phyloP scores from a whole-genome alignment of 106 monocot species.

The Triglochin maritima region DNA sequence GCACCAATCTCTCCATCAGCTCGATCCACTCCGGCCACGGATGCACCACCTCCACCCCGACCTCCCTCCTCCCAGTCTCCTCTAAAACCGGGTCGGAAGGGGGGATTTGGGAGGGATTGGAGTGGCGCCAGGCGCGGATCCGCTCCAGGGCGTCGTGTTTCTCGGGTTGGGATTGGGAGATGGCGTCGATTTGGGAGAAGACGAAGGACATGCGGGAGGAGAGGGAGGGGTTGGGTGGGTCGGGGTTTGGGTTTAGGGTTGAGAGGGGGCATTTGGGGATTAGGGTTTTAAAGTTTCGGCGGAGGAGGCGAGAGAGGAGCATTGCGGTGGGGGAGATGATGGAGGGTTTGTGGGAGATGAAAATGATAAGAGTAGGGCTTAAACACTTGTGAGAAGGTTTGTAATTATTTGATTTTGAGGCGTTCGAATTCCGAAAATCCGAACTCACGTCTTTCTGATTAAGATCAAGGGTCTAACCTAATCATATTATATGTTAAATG shows the following conservation, averaged over 20 bases:
- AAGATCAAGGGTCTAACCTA: no score
- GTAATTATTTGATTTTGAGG: no score
- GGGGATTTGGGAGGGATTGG: constrained; percentile 1
- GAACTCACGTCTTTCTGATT: no score
- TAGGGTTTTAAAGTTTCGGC: background rate
- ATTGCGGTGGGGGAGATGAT: background rate
- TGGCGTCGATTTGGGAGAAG: constrained; percentile 88
- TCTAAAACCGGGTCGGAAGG: no score
- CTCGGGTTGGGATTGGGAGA: constrained; percentile 37
- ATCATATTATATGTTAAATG: no score
- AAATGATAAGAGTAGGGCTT: no score
- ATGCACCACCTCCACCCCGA: constrained; percentile 74
- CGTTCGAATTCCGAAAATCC: no score
- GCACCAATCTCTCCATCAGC: constrained; percentile 62
- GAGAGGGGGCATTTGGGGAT: background rate
- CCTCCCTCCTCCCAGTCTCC: constrained; percentile 5
- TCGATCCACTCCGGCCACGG: constrained; percentile 99
- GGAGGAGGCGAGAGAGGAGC: constrained; percentile 8
- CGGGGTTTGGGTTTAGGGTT: background rate
- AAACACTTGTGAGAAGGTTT: no score
- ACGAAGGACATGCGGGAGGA: constrained; percentile 90
- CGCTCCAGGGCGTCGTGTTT: constrained; percentile 72
- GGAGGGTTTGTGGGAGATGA: no score
- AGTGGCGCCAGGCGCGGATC: constrained; percentile 75
- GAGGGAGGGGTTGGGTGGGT: constrained; percentile 32